Evolutionary conservation across 331 rosid species (phyloP).

Genomic region (Phaseolus coccineus): DNA sequence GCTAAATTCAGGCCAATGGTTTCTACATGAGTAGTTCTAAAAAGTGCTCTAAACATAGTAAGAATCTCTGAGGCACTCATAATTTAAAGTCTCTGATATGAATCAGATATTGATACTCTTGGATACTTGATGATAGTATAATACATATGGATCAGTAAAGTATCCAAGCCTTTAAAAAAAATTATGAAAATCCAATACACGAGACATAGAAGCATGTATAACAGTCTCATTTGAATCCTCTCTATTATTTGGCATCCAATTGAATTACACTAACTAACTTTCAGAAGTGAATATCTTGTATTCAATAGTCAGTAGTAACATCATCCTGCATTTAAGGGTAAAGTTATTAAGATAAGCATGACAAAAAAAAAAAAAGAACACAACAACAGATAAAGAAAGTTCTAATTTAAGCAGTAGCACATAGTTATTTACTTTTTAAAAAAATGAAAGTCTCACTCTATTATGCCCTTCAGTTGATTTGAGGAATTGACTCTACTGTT

Average conservation of each 20-base stretch:
- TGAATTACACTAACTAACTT: no score
- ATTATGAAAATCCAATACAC: background rate
- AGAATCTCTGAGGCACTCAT: background rate
- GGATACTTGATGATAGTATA: background rate
- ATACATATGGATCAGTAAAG: background rate
- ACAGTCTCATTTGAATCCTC: no score
- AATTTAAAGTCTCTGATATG: background rate
- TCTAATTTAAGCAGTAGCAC: background rate
- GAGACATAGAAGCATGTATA: background rate
- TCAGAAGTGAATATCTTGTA: no score
- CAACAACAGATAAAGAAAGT: background rate
- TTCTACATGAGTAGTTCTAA: constrained; percentile 14
- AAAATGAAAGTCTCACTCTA: constrained; percentile 1
- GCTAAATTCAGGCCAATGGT: constrained; percentile 5
- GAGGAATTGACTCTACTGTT: constrained; percentile 9
- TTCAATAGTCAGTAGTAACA: no score
- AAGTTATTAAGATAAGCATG: no score
- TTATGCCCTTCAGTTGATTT: background rate
- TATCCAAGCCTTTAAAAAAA: background rate
- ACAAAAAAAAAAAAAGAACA: background rate
- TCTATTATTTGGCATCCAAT: no score
- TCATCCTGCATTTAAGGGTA: no score
- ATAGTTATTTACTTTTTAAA: background rate
- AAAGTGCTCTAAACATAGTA: background rate
- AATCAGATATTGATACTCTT: background rate